phyloP scores from a whole-genome alignment of 192 early-diverging fungal species.

The Rhizophagus prolifer region DNA sequence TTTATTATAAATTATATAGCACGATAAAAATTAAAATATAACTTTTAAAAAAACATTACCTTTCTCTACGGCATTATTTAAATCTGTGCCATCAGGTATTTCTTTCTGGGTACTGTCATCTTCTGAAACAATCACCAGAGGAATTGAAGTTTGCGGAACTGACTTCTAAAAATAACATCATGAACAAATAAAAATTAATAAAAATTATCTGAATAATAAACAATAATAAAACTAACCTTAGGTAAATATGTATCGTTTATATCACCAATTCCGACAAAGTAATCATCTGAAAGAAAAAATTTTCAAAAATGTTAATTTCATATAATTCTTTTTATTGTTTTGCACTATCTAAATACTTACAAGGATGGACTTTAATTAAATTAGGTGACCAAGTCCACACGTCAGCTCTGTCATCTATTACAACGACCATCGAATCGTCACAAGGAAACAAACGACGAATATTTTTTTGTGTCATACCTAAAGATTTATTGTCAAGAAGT shows the following conservation, averaged over 20 bases:
- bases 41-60: neutral
- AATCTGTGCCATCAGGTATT: no score
- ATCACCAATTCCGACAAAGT: conserved; percentile 93
- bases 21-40: neutral
- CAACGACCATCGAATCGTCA: conserved; percentile 94
- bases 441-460: conserved; percentile 88
- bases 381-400: conserved; percentile 93
- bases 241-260: conserved; percentile 80
- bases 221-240: conserved; percentile 27
- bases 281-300: conserved; percentile 63
- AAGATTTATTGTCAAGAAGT: neutral
- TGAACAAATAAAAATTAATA: neutral
- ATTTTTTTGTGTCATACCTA: conserved; percentile 75
- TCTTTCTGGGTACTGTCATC: neutral
- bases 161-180: no score
- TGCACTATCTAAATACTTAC: conserved; percentile 47
- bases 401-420: conserved; percentile 93
- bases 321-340: neutral
- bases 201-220: neutral
- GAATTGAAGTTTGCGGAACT: neutral
- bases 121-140: neutral
- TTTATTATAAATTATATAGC: neutral
- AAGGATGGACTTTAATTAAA: conserved; percentile 85
- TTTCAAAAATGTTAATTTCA: conserved; percentile 4
- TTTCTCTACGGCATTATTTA: neutral